These are phyloP conservation scores for Lachancea meyersii DNA, from an alignment of 805 yeast genomes.

Conservation along the genomic window DNA sequence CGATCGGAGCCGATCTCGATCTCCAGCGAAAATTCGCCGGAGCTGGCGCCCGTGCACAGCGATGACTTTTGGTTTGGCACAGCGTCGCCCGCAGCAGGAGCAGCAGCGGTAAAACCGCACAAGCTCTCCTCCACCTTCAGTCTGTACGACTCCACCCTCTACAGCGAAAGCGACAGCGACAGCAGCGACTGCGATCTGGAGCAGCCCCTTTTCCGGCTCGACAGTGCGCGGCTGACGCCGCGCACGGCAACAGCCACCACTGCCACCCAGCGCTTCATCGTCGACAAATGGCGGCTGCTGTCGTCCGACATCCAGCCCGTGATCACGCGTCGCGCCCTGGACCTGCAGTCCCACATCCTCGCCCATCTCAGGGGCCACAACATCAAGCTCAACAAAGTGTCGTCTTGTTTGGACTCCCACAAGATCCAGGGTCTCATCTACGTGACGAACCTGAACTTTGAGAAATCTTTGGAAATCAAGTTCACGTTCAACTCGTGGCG, in stretches of 20 bases:
- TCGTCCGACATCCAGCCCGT: conserved; percentile 9
- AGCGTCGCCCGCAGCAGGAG: conserved; percentile 7
- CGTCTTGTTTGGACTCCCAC: conserved; percentile 14
- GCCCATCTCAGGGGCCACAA: conserved; percentile 22
- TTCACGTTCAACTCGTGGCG: conserved; percentile 32
- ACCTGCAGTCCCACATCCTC: conserved; percentile 13
- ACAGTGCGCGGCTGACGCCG: neutral
- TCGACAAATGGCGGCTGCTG: conserved; percentile 6
- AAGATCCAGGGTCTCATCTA: conserved; percentile 24
- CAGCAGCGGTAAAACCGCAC: neutral
- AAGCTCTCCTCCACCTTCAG: conserved; percentile 3
- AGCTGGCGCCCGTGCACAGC: conserved; percentile 15
- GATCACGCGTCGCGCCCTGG: conserved; percentile 7
- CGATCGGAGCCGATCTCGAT: conserved; percentile 56
- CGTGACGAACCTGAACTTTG: conserved; percentile 31
- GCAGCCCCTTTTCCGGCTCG: neutral
- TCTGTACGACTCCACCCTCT: conserved; percentile 4
- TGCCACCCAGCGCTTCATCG: conserved; percentile 3
- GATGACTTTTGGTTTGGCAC: conserved; percentile 20
- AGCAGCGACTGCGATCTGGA: conserved; percentile 3
- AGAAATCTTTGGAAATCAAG: conserved; percentile 31
- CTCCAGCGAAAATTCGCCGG: conserved; percentile 47
- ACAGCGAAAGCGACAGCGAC: conserved; percentile 10
- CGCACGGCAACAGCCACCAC: neutral
- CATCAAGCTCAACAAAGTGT: conserved; percentile 19